phyloP scores from a whole-genome alignment of 2,329 filamentous ascomycete species.

The Beauveria scarabaeidicola region DNA sequence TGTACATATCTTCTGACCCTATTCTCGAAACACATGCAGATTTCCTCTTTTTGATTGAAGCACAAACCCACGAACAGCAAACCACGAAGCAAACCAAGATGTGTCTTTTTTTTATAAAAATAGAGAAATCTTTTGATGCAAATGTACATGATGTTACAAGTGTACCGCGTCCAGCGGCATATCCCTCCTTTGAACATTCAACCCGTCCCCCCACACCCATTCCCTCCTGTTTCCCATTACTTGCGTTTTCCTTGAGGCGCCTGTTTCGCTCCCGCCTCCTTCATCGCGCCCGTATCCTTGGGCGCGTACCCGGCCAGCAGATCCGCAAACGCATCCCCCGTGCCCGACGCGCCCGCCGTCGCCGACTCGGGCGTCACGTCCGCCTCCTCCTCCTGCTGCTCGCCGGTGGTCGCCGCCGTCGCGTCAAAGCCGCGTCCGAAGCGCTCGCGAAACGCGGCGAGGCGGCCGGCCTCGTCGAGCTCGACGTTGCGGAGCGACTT shows the following conservation, averaged over 20 bases:
- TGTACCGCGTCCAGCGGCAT: background rate
- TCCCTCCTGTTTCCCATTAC: slow-evolving; percentile 24
- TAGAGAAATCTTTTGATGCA: background rate
- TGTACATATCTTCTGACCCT: background rate
- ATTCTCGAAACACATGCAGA: background rate
- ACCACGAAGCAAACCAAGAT: too few species aligned
- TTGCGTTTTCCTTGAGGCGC: slow-evolving; percentile 25
- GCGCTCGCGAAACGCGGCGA: slow-evolving; percentile 75
- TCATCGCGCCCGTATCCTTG: slow-evolving; percentile 27
- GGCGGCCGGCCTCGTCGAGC: slow-evolving; percentile 84
- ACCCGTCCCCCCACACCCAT: background rate
- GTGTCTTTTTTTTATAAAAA: background rate
- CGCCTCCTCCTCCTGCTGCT: slow-evolving; percentile 16
- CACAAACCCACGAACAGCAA: too few species aligned
- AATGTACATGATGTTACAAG: slow-evolving; percentile 9
- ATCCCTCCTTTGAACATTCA: background rate
- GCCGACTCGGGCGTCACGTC: slow-evolving; percentile 21
- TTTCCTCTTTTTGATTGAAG: background rate
- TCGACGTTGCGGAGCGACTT: slow-evolving; percentile 79
- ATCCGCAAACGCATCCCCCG: slow-evolving; percentile 34
- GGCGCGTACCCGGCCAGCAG: slow-evolving; percentile 43
- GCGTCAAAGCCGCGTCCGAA: slow-evolving; percentile 83
- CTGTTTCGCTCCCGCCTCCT: slow-evolving; percentile 32
- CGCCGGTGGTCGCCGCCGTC: slow-evolving; percentile 19
- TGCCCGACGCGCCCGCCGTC: slow-evolving; percentile 15